Base-by-base conservation (phyloP, 331 rosid species). In the Saraca asoca region DNA sequence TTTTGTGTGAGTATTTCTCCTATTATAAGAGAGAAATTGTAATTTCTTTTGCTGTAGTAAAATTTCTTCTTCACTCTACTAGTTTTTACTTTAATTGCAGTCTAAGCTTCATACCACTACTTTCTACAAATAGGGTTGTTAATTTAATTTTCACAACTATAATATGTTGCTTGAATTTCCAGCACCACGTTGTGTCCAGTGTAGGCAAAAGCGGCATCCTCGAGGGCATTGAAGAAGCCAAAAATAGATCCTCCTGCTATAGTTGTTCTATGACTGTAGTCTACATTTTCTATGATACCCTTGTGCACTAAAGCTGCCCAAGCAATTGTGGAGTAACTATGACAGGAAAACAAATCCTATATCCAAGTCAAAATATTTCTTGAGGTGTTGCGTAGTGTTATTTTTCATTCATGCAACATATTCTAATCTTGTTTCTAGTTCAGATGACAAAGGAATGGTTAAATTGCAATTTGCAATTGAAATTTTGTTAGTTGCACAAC, bases 131-230 rank as follows among this genome's bases (percentile, higher is more conserved):
- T n/a, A n/a, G n/a, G n/a, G n/a, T n/a, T n/a, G n/a, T n/a, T n/a
- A n/a, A n/a, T n/a, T n/a, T n/a, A n/a, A n/a, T n/a, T n/a, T n/a
- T n/a, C n/a, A n/a, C n/a, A n/a, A n/a, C n/a, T n/a, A n/a, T n/a
- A n/a, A n/a, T n/a, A n/a, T n/a, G 99, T 94, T 51, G 97, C 99
- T 72, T 94, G 99, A 60, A 94, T 94, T 77, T 94, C 99, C 12
- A 90, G 57, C 48, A 90, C 99, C 34, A 94, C 97, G 17, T 90
- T 94, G 84, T 94, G 99, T 35, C 99, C 99, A 2, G 97, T 97
- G 76, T 88, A 94, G n/a, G 99, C 97, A 72, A 90, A 94, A 69
- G 96, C 97, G 29, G 90, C 92, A 35, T 86, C 89, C 0, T 97
- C 99, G 41, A 94, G 77, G 12, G 89, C 97, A 69, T 15, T 81